Percentiles rank a stretch among this genome's conserved stretches.
Evolutionary conservation across 352 stramenopile genomes (phyloP).

Genomic region (Pythium plurisporium): DNA sequence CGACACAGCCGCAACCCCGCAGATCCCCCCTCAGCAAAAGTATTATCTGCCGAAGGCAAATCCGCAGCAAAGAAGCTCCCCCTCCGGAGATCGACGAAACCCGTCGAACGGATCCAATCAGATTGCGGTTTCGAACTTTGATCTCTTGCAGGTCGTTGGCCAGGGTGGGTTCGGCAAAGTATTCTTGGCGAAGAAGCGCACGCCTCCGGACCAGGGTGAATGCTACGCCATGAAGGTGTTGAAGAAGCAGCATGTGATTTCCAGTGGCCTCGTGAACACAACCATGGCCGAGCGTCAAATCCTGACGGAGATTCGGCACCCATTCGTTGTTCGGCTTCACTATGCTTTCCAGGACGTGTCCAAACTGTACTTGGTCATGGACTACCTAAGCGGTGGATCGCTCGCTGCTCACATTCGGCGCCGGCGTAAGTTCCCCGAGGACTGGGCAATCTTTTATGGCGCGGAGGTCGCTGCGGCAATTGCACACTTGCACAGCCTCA

Average conservation of each 20-base stretch:
- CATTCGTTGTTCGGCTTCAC: conserved; percentile 93
- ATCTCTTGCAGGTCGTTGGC: conserved; percentile 96
- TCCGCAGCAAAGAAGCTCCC: conserved; percentile 32
- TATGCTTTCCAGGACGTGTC: conserved; percentile 94
- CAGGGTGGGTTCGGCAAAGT: conserved; percentile 98
- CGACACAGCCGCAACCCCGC: conserved; percentile 1
- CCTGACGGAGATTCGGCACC: conserved; percentile 89
- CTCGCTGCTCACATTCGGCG: conserved; percentile 88
- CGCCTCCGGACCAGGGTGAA: conserved; percentile 78
- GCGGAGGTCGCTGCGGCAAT: conserved; percentile 93
- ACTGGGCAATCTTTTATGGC: conserved; percentile 90
- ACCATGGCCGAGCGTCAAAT: conserved; percentile 93
- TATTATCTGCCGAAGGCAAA: conserved; percentile 82
- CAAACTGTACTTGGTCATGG: conserved; percentile 92
- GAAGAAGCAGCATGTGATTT: conserved; percentile 91
- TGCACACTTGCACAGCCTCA: conserved; percentile 89
- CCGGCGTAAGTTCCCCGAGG: conserved; percentile 86
- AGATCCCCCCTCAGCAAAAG: conserved; percentile 54
- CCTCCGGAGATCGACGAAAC: conserved; percentile 10
- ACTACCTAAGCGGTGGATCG: conserved; percentile 90
- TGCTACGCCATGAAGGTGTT: conserved; percentile 99
- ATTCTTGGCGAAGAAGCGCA: conserved; percentile 96
- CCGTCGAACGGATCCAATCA: conserved; percentile 24
- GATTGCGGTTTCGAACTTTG: conserved; percentile 89
- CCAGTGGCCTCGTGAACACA: conserved; percentile 90